These are phyloP conservation scores for Scalesia atractyloides DNA, from an alignment of 129 eudicot genomes.

Conservation along the genomic window DNA sequence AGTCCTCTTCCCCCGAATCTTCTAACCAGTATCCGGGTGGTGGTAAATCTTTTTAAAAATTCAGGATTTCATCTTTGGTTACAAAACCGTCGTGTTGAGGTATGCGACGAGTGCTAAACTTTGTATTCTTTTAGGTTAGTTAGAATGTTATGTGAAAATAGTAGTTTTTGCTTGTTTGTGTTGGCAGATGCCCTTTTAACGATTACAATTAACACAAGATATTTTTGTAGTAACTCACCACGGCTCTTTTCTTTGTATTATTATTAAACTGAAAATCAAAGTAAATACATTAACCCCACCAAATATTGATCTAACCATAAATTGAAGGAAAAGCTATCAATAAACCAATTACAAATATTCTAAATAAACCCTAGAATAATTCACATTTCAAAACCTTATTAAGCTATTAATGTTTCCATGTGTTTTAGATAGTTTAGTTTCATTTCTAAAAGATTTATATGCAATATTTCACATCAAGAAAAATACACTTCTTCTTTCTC, in stretches of 20 bases:
- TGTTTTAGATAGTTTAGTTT: not conserved
- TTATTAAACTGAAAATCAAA: too few relatives aligned
- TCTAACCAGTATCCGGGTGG: slow-evolving; percentile 75
- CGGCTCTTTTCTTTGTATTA: too few relatives aligned
- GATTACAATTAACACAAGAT: too few relatives aligned
- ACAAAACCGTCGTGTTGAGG: slow-evolving; percentile 79
- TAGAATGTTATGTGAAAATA: not conserved
- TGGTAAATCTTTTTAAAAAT: slow-evolving; percentile 82
- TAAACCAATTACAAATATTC: too few relatives aligned
- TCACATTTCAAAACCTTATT: not conserved
- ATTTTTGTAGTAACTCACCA: too few relatives aligned
- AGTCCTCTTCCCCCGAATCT: slow-evolving; percentile 72
- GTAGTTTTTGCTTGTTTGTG: not conserved
- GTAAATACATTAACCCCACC: too few relatives aligned
- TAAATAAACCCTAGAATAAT: too few relatives aligned
- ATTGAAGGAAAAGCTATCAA: too few relatives aligned
- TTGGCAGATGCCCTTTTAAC: too few relatives aligned
- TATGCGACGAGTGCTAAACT: slow-evolving; percentile 30
- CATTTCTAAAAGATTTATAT: not conserved
- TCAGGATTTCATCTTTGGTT: slow-evolving; percentile 74
- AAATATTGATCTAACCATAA: too few relatives aligned
- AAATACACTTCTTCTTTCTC: not conserved
- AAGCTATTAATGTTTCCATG: not conserved
- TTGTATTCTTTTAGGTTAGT: not conserved
- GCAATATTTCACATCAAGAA: not conserved